Evolutionary conservation across 768 basidiomycete genomes (phyloP), one percentile per base, ranked within the genome.

Genomic region (Phaffia tasmanica): DNA sequence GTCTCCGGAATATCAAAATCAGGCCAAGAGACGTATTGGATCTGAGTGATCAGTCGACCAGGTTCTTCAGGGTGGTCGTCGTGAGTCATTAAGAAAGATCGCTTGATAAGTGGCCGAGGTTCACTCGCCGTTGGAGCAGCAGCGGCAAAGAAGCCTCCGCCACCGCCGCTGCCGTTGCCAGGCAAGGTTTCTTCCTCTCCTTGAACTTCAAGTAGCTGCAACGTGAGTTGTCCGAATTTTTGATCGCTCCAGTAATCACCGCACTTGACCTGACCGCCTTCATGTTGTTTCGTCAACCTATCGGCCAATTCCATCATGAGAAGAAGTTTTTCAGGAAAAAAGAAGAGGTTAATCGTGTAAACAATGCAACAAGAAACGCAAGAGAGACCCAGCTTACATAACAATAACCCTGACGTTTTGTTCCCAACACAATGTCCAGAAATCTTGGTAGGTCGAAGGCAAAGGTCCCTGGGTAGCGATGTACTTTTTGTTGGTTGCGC

Each of bases 381-480:
- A 9, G 53, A 14, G 11, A 42, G 35, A 42, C 4, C 35, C 9
- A 23, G 71, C 75, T 67, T 53, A 74, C 94, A 97, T 98, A 69
- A 95, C 87, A 70, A 98, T 90, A 59, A 95, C 89, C 70, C 87
- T 86, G 0, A 95, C 88, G 70, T 89, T 86, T 76, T 97, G 92
- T 73, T 97, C 89, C 87, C 91, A 94, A 62, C 87, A 85, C 19
- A 97, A 81, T 84, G 86, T 88, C 93, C 93, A 98, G 73, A 98
- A 98, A 75, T 98, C 93, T 6, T 80, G 79, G 74, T 85, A 94
- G 0, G 94, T 97, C 30, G 87, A 83, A 14, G 86, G 86, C 11
- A 98, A 78, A 5, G 93, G 94, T 5, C 94, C 94, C 75, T 98
- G 94, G 2, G 94, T 95, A 3, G 93, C 94, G 65, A 98, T 95